phyloP scores from a whole-genome alignment of 768 basidiomycete species.

The Amanita subjunquillea region DNA sequence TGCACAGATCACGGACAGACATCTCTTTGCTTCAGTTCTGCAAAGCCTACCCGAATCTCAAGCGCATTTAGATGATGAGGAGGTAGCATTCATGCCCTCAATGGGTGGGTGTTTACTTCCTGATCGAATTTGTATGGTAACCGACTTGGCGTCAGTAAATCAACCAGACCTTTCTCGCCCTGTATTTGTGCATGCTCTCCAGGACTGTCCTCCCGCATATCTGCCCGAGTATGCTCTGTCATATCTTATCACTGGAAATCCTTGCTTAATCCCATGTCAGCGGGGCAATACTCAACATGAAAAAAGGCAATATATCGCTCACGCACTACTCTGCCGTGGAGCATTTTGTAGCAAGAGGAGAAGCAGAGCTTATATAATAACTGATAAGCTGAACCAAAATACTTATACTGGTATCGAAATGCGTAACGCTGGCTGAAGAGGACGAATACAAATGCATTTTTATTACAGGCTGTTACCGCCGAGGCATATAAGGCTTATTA shows the following conservation, averaged over 20 bases:
- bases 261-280: conserved; percentile 17
- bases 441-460: conserved; percentile 1
- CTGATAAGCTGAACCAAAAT: not conserved
- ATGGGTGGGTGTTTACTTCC: conserved; percentile 46
- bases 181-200: conserved; percentile 74
- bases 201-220: conserved; percentile 54
- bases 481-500: conserved; percentile 33
- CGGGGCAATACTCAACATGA: conserved; percentile 63
- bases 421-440: not conserved
- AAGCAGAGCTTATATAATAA: conserved; percentile 63
- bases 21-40: conserved; percentile 72
- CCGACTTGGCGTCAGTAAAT: conserved; percentile 39
- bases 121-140: conserved; percentile 5
- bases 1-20: conserved; percentile 63
- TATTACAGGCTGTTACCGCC: conserved; percentile 13
- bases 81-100: conserved; percentile 51
- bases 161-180: conserved; percentile 67
- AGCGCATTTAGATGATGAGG: conserved; percentile 65
- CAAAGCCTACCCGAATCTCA: conserved; percentile 75
- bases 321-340: conserved; percentile 71
- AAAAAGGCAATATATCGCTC: conserved; percentile 74
- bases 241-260: not conserved
- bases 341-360: conserved; percentile 58
- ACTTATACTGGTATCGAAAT: conserved; percentile 1
- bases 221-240: conserved; percentile 51